Percentiles rank a stretch among this genome's conserved stretches.
These are phyloP conservation scores for Trichomonascus vanleenenianus DNA, from an alignment of 805 yeast species.

Conservation along the genomic window DNA sequence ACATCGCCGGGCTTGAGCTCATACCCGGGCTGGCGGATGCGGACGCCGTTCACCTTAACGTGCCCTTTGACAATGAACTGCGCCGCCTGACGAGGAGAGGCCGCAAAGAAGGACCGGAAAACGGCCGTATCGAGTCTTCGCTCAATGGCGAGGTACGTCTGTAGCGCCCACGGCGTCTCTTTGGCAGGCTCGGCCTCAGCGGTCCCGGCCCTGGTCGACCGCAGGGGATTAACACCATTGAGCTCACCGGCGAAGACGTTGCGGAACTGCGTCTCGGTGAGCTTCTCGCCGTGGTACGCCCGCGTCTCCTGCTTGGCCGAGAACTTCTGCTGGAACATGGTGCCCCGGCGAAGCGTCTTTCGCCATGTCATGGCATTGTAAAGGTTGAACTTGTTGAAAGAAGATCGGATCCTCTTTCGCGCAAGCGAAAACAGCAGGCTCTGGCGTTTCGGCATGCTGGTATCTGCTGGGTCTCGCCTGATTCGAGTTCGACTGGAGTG, in stretches of 20 bases:
- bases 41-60: slow-evolving; percentile 79
- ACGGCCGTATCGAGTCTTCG: slow-evolving; percentile 83
- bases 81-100: slow-evolving; percentile 89
- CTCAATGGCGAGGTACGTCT: slow-evolving; percentile 83
- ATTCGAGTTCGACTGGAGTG: neutral
- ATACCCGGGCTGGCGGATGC: slow-evolving; percentile 70
- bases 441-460: slow-evolving; percentile 25
- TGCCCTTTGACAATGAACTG: slow-evolving; percentile 74
- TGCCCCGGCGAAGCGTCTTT: slow-evolving; percentile 48
- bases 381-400: slow-evolving; percentile 86
- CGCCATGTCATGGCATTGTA: slow-evolving; percentile 77
- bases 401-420: slow-evolving; percentile 54
- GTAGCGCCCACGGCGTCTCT: slow-evolving; percentile 74
- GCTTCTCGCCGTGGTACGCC: slow-evolving; percentile 90
- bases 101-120: slow-evolving; percentile 88
- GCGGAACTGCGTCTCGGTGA: slow-evolving; percentile 80
- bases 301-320: slow-evolving; percentile 84
- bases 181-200: slow-evolving; percentile 6
- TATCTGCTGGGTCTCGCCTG: neutral
- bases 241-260: slow-evolving; percentile 57
- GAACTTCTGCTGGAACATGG: slow-evolving; percentile 92
- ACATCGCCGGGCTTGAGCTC: slow-evolving; percentile 78
- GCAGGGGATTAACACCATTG: slow-evolving; percentile 83
- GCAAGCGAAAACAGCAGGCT: slow-evolving; percentile 28
- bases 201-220: slow-evolving; percentile 58